Evolutionary conservation across 208 protist species (phyloP).

Genomic region (Crithidia sp.): DNA sequence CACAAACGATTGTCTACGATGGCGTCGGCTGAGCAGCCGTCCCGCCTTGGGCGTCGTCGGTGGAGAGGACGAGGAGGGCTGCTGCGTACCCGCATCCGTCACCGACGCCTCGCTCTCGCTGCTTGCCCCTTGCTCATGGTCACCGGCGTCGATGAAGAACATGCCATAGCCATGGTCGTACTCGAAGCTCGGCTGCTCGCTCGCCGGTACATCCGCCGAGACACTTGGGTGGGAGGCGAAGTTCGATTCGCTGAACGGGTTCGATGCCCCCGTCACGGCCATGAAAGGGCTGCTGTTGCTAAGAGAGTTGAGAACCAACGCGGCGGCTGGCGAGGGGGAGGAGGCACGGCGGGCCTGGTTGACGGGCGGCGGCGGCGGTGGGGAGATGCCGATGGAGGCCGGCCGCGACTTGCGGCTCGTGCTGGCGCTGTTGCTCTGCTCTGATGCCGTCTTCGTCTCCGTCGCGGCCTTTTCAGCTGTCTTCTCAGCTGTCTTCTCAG

Average conservation of each 20-base stretch:
- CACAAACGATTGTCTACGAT: slow-evolving; percentile 12
- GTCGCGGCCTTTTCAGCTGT: not conserved
- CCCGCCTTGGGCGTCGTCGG: not conserved
- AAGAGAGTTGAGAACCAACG: not conserved
- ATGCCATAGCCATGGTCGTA: slow-evolving; percentile 11
- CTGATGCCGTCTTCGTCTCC: not conserved
- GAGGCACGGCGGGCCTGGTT: not conserved
- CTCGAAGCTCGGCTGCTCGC: not conserved
- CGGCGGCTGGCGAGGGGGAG: not conserved
- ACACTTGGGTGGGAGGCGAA: not conserved
- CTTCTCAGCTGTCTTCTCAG: not conserved
- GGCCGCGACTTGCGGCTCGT: too few species aligned
- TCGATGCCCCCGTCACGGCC: not conserved
- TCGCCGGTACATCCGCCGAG: not conserved
- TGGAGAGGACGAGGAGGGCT: not conserved
- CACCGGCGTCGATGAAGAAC: slow-evolving; percentile 6
- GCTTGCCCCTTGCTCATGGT: not conserved
- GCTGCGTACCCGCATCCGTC: not conserved
- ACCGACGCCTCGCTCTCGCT: not conserved
- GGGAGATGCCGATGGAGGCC: not conserved
- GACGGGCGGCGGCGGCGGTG: not conserved
- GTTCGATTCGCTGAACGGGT: not conserved
- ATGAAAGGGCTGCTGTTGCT: slow-evolving; percentile 7
- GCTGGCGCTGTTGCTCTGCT: too few species aligned
- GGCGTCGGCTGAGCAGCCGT: not conserved